Base-by-base conservation (phyloP, 306 rosid genomes). In the Parietaria judaica region DNA sequence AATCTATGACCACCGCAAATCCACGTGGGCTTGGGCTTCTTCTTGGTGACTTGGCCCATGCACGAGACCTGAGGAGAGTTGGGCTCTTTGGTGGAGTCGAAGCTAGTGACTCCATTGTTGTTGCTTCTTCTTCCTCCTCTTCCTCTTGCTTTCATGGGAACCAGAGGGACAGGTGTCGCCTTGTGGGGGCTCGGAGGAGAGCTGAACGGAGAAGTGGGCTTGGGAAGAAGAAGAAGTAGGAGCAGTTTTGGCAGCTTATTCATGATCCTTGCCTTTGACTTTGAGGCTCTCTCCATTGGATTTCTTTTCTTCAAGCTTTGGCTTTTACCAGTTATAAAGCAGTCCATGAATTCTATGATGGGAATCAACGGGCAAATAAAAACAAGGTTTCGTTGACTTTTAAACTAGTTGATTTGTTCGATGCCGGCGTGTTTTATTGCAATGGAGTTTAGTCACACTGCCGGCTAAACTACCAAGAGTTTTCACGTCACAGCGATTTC, bases 111-210 rank as follows among this genome's bases (percentile, higher is more conserved):
- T 53, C 57, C 37, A 9, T 53, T 8, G 5, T 23, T 53, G 13
- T n/a, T n/a, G n/a, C n/a, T n/a, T n/a, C 36, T 31, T 12, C 23
- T 53, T 53, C 57, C 7, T 53, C 57, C 9, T 41, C 45, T 7
- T 41, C 3, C 9, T 41, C 7, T 41, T 34, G 57, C 57, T 36
- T 53, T 36, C 7, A 34, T 15, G 10, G 57, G 57, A 53, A 53
- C 23, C 0, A 53, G 16, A 34, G 57, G 31, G 36, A 34, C 10
- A 4, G 34, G 9, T 8, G 6, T n/a, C 5, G 57, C 36, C 37
- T 53, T 53, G 57, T 11, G 37, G 57, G 57, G 57, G 37, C 57
- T 53, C 3, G 36, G 37, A 53, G 57, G 36, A 53, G 57, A 36
- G 36, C 57, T 53, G 34, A 53, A 15, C 3, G 57, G 23, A 51